Conservation (phyloP, 371 early-diverging fungal genomes). For the Nematocida sp. region DNA sequence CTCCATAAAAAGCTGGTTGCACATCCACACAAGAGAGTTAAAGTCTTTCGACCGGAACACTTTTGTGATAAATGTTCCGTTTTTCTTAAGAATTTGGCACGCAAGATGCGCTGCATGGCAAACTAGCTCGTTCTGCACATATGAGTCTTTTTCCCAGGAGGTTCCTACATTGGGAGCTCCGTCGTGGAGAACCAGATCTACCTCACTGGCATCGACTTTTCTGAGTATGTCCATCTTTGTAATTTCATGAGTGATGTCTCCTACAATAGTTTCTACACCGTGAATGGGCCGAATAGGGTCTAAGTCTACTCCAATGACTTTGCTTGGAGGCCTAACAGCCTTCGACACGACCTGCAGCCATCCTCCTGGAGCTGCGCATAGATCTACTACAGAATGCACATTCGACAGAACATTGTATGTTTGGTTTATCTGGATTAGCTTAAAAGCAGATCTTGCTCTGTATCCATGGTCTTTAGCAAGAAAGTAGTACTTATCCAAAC, state of each 20-base stretch:
- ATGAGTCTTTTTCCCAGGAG: slow-evolving; percentile 94
- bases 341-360: slow-evolving; percentile 91
- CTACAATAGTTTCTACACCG: slow-evolving; percentile 82
- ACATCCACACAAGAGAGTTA: slow-evolving; percentile 90
- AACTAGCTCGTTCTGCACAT: slow-evolving; percentile 88
- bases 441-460: slow-evolving; percentile 98
- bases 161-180: slow-evolving; percentile 99
- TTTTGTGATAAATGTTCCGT: slow-evolving; percentile 96
- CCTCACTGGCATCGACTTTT: slow-evolving; percentile 90
- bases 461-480: slow-evolving; percentile 99
- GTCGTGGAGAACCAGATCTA: slow-evolving; percentile 86
- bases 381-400: slow-evolving; percentile 80
- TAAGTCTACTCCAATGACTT: slow-evolving; percentile 80
- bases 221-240: slow-evolving; percentile 77
- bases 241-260: slow-evolving; percentile 91
- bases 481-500: slow-evolving; percentile 99
- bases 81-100: slow-evolving; percentile 81
- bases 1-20: slow-evolving; percentile 86
- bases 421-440: slow-evolving; percentile 88
- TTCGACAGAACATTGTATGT: slow-evolving; percentile 80
- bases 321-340: slow-evolving; percentile 68
- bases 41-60: slow-evolving; percentile 97
- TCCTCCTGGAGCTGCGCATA: slow-evolving; percentile 96
- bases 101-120: slow-evolving; percentile 87
- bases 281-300: slow-evolving; percentile 92